Conservation (phyloP, 2,329 filamentous ascomycete species). For the Fonsecaea monophora region DNA sequence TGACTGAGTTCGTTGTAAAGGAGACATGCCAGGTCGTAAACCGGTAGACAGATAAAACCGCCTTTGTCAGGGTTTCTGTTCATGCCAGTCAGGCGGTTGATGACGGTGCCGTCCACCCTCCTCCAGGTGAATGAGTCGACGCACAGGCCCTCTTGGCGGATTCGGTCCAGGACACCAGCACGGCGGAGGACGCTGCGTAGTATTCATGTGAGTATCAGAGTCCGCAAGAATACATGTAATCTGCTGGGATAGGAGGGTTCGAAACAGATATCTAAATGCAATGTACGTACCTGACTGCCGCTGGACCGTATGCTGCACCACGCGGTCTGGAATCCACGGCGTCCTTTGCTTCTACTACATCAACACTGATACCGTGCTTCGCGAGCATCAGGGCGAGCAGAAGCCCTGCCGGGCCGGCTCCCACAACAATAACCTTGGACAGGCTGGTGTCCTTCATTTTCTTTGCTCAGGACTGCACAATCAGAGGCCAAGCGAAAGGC, state of each 20-base stretch:
- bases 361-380: constrained; percentile 40
- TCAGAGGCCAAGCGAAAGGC: not conserved
- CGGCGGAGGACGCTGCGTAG: constrained; percentile 53
- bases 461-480: not conserved
- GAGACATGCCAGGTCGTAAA: constrained; percentile 52
- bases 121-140: constrained; percentile 56
- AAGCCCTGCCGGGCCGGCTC: constrained; percentile 44
- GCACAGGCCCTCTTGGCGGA: constrained; percentile 43
- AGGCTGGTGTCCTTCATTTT: not conserved
- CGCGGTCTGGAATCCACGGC: constrained; percentile 51
- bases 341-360: constrained; percentile 56
- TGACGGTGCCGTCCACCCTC: constrained; percentile 46
- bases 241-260: not conserved
- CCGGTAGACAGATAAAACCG: constrained; percentile 50
- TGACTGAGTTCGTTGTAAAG: constrained; percentile 48
- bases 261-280: not conserved
- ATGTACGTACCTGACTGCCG: constrained; percentile 52
- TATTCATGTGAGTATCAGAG: not conserved
- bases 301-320: constrained; percentile 66
- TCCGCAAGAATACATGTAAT: not conserved
- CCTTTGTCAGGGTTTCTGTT: constrained; percentile 21
- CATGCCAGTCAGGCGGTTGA: constrained; percentile 43
- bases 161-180: constrained; percentile 64
- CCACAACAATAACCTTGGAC: constrained; percentile 35
- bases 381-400: constrained; percentile 43